phyloP scores from a whole-genome alignment of 2,329 filamentous ascomycete species.

The Exserohilum rostratum region DNA sequence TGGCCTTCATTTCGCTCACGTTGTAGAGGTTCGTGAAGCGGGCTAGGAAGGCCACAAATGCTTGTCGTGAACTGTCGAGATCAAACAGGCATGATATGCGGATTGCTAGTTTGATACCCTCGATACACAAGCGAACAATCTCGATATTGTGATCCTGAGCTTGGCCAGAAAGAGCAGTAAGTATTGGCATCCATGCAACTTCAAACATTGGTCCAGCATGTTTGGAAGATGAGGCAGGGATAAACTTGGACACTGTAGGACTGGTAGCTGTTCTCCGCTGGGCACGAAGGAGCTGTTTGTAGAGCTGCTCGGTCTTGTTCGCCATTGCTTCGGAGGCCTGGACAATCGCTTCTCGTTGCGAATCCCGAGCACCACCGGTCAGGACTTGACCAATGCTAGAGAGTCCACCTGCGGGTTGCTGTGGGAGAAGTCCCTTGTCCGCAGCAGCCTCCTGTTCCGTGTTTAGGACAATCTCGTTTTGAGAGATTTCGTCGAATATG shows the following conservation, averaged over 20 bases:
- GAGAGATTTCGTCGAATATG: slow-evolving; percentile 91
- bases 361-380: slow-evolving; percentile 87
- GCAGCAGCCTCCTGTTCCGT: slow-evolving; percentile 91
- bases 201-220: slow-evolving; percentile 99
- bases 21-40: slow-evolving; percentile 97
- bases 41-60: slow-evolving; percentile 90
- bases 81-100: slow-evolving; percentile 94
- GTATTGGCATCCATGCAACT: slow-evolving; percentile 98
- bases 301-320: slow-evolving; percentile 80
- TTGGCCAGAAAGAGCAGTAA: slow-evolving; percentile 90
- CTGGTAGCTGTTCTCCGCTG: slow-evolving; percentile 81
- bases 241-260: slow-evolving; percentile 73
- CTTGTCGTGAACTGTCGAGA: slow-evolving; percentile 87
- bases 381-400: slow-evolving; percentile 87
- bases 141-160: slow-evolving; percentile 95
- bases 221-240: slow-evolving; percentile 89
- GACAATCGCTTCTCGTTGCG: slow-evolving; percentile 90
- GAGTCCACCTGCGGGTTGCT: slow-evolving; percentile 68
- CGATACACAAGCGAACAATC: slow-evolving; percentile 88
- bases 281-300: slow-evolving; percentile 89
- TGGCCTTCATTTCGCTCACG: slow-evolving; percentile 89
- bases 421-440: slow-evolving; percentile 67
- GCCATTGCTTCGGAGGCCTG: slow-evolving; percentile 96
- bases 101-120: slow-evolving; percentile 93
- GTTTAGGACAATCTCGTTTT: slow-evolving; percentile 91